phyloP scores from a whole-genome alignment of 352 stramenopile species.

The Phytophthora tubulina region DNA sequence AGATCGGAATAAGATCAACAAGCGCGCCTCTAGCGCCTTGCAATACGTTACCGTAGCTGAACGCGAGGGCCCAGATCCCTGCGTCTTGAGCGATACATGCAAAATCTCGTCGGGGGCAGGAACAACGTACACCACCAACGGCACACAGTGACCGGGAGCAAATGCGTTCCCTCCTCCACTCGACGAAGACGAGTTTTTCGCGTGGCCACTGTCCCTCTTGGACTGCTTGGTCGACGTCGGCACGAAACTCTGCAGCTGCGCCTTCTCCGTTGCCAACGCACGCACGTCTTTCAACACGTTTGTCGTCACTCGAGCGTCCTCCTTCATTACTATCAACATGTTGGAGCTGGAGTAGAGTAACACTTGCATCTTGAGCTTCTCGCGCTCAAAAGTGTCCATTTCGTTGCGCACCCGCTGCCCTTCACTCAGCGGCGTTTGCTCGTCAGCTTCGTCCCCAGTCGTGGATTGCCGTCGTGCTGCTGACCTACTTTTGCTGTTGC shows the following conservation, averaged over 20 bases:
- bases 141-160: constrained; percentile 68
- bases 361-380: constrained; percentile 75
- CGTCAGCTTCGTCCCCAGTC: constrained; percentile 11
- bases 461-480: constrained; percentile 15
- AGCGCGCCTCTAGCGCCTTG: constrained; percentile 65
- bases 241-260: constrained; percentile 54
- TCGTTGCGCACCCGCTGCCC: constrained; percentile 24
- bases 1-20: constrained; percentile 63
- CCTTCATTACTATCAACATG: constrained; percentile 64
- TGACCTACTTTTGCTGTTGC: constrained; percentile 21
- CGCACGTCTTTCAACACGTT: constrained; percentile 63
- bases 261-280: constrained; percentile 62
- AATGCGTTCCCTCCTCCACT: constrained; percentile 48
- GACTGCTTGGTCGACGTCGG: constrained; percentile 45
- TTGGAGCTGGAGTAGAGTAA: constrained; percentile 71
- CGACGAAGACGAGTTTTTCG: constrained; percentile 31
- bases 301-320: constrained; percentile 48
- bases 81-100: constrained; percentile 38
- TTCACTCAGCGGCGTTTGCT: constrained; percentile 23
- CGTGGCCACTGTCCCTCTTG: constrained; percentile 40
- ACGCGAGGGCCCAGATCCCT: constrained; percentile 40
- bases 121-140: constrained; percentile 69
- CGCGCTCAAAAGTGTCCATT: constrained; percentile 45
- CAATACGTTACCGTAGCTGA: constrained; percentile 65
- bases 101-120: constrained; percentile 65